phyloP scores from a whole-genome alignment of 495 filamentous ascomycete genomes.

The Daldinia decipiens region DNA sequence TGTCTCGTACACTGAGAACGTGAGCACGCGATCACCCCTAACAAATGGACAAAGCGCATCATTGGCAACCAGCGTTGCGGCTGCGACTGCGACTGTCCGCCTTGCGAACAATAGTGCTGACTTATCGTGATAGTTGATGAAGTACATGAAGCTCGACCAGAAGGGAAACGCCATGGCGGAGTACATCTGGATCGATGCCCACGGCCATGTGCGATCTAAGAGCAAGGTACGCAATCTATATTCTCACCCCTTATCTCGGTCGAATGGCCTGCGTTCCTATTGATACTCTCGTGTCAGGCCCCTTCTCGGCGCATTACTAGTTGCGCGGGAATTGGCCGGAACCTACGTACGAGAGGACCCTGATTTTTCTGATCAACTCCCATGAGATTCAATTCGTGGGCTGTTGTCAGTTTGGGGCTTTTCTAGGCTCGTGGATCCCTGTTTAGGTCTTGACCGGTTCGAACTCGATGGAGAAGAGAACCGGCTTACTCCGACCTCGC shows the following conservation, averaged over 20 bases:
- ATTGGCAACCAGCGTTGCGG: constrained; percentile 26
- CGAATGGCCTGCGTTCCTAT: constrained; percentile 47
- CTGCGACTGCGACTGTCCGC: constrained; percentile 19
- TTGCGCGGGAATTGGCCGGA: constrained; percentile 13
- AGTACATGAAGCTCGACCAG: constrained; percentile 92
- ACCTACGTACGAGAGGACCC: constrained; percentile 20
- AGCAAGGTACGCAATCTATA: constrained; percentile 66
- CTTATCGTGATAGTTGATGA: constrained; percentile 73
- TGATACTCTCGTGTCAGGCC: constrained; percentile 39
- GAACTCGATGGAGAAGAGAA: constrained; percentile 40
- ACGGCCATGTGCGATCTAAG: constrained; percentile 48
- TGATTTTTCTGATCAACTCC: constrained; percentile 24
- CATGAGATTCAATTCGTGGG: constrained; percentile 37
- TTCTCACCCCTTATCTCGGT: constrained; percentile 35
- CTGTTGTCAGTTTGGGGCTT: constrained; percentile 13
- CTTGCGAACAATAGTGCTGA: constrained; percentile 34
- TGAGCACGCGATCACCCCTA: constrained; percentile 40
- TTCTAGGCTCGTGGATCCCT: constrained; percentile 36
- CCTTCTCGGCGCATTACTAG: constrained; percentile 23
- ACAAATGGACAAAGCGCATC: constrained; percentile 57
- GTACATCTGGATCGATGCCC: constrained; percentile 94
- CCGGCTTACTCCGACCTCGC: constrained; percentile 46
- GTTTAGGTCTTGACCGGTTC: constrained; percentile 23
- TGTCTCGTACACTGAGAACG: constrained; percentile 76
- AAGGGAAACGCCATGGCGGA: constrained; percentile 87